Evolutionary conservation across 768 basidiomycete genomes (phyloP), one percentile per base, ranked within the genome.

Genomic region (Cyclocybe cylindracea): DNA sequence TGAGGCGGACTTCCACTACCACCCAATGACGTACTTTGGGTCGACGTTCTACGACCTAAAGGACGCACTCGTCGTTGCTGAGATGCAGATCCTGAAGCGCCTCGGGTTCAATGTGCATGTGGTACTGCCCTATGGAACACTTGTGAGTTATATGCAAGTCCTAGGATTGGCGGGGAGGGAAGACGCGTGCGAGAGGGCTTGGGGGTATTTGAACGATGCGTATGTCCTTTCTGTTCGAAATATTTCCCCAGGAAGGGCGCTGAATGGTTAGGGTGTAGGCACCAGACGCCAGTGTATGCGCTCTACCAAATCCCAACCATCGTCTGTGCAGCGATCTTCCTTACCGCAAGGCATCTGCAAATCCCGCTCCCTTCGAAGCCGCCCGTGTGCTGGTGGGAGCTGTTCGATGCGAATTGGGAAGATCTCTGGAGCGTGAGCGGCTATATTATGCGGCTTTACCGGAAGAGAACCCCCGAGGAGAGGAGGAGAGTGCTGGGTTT

Each of bases 191-290:
- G 79, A 83, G 19, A 77, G 73, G 51, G 92, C 94, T 16, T 99
- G 97, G 97, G 92, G 92, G 0, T 97, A 91, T 61, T 76, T 98
- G 16, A 99, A 98, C 60, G 97, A 98, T 67, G 89, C 91, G 95
- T 96, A 64, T 66, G 91, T 83, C 32, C 42, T 44, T 48, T 14
- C 18, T 16, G 10, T 41, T 35, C 18, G 16, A 16, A 16, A 16
- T 16, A 16, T 16, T 16, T 16, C 16, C 16, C 16, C 16, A 16
- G 16, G 16, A 16, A 16, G 16, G 16, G 16, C 16, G 16, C 16
- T 16, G 16, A 16, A 16, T 16, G 16, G 16, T 16, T 16, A 16
- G 33, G 33, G 44, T 39, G n/a, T 58, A 98, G 96, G 32, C 77
- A 97, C 18, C 95, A 97, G 72, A 96, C 97, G 0, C 91, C 94